Evolutionary conservation across 1,284 basidiomycete genomes (phyloP).

Genomic region (Clitocybe nebularis): DNA sequence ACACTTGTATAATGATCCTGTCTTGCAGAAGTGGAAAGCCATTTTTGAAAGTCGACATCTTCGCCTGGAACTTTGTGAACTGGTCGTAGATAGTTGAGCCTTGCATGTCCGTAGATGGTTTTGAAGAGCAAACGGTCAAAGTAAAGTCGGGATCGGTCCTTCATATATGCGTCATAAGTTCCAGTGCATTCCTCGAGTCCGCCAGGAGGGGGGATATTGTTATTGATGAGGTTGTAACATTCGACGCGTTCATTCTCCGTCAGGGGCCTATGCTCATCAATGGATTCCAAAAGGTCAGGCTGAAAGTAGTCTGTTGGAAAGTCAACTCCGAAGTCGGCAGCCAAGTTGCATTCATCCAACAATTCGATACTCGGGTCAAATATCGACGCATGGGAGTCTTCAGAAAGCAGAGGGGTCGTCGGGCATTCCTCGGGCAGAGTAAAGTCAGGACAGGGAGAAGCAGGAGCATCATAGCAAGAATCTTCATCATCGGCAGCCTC

Average conservation of each 20-base stretch:
- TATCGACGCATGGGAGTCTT: slow-evolving; percentile 4
- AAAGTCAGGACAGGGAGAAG: slow-evolving; percentile 25
- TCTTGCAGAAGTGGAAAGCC: slow-evolving; percentile 22
- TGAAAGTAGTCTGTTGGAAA: slow-evolving; percentile 17
- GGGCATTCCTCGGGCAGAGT: slow-evolving; percentile 19
- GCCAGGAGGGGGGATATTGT: slow-evolving; percentile 40
- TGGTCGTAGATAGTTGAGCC: slow-evolving; percentile 5
- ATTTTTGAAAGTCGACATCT: slow-evolving; percentile 26
- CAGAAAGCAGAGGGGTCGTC: slow-evolving; percentile 2
- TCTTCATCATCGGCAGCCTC: background rate
- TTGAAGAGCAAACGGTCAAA: slow-evolving; percentile 27
- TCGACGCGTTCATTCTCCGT: slow-evolving; percentile 42
- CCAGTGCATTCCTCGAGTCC: slow-evolving; percentile 51
- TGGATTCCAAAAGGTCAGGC: slow-evolving; percentile 20
- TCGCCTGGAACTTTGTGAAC: slow-evolving; percentile 16
- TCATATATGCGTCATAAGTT: slow-evolving; percentile 52
- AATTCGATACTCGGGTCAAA: slow-evolving; percentile 13
- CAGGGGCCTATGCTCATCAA: slow-evolving; percentile 32
- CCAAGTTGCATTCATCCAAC: slow-evolving; percentile 7
- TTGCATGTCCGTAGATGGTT: slow-evolving; percentile 3
- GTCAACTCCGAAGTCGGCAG: slow-evolving; percentile 12
- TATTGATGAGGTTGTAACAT: slow-evolving; percentile 48
- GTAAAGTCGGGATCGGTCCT: slow-evolving; percentile 41
- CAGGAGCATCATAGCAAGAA: slow-evolving; percentile 11
- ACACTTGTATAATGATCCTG: too few species aligned